Evolutionary conservation across 441 rosid species (phyloP), one percentile per base, ranked within the genome.

Genomic region (Pelargonium citronellum): DNA sequence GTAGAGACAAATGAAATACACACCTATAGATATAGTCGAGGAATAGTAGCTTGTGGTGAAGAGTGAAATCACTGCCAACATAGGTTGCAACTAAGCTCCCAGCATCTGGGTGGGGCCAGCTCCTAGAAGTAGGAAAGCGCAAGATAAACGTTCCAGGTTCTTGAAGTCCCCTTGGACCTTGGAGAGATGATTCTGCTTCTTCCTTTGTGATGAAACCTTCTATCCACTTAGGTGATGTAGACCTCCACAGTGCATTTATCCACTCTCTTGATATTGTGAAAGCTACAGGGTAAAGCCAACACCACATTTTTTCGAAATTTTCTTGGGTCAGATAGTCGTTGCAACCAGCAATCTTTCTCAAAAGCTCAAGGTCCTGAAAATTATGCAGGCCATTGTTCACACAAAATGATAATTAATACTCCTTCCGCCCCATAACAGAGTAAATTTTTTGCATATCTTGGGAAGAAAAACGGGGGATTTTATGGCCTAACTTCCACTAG

Each of bases 91-190:
- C 75, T 71, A 92, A 83, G 85, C 86, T 79, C 76, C 98, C 96
- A 7, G 98, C 89, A 75, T 90, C 98, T n/a, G 96, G 92, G 71
- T 92, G 98, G 37, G 98, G 95, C 97, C 98, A 92, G 81, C 87
- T 90, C 86, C 98, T 87, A 62, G 92, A 87, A 76, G 83, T 82
- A 39, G 98, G 98, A 78, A 92, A 90, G 64, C 94, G 82, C 53
- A 92, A 83, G 34, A 89, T 73, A 78, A 90, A 92, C 5, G 96
- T 91, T 16, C 98, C 98, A 0, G 94, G 95, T 74, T 89, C 92
- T 75, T 84, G 95, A 79, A 82, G 85, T 37, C 89, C 91, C 30
- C 83, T 69, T 4, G 87, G 84, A 41, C 86, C 85, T 78, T 79
- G 93, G 72, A 90, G 95, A 5, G 96, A 92, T 68, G 71, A 53